Percentiles rank a stretch among this genome's conserved stretches.
Conservation (phyloP, 176 grass and related monocot species). For the Chloris gayana region DNA sequence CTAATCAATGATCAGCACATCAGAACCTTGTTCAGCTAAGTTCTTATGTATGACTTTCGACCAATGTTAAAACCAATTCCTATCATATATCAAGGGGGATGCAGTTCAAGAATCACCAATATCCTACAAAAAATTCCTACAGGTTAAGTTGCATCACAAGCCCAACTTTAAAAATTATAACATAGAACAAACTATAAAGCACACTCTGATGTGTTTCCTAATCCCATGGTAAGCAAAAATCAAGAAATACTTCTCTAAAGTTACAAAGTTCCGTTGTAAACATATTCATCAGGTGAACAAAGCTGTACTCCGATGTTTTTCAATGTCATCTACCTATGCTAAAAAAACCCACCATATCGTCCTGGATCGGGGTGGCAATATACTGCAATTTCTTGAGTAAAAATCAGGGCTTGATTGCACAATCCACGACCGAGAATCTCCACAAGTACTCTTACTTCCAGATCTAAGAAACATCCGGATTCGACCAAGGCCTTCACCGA, state of each 20-base stretch:
- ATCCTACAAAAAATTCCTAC: not conserved
- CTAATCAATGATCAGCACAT: not conserved
- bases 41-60: not conserved
- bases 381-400: not conserved
- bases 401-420: not conserved
- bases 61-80: not conserved
- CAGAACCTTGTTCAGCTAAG: not conserved
- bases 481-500: not conserved
- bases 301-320: not conserved
- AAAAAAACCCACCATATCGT: not conserved
- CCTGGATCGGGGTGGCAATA: not conserved
- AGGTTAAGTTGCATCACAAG: not conserved
- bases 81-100: not conserved
- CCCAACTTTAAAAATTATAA: not conserved
- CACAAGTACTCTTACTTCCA: not conserved
- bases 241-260: constrained; percentile 5
- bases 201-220: not conserved
- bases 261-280: not conserved
- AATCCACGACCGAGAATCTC: not conserved
- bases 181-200: constrained; percentile 1
- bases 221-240: not conserved
- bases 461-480: constrained; percentile 10
- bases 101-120: constrained; percentile 16
- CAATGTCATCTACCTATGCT: not conserved
- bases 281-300: not conserved